Evolutionary conservation across 495 filamentous ascomycete genomes (phyloP).

Genomic region (Geoglossum glabrum): DNA sequence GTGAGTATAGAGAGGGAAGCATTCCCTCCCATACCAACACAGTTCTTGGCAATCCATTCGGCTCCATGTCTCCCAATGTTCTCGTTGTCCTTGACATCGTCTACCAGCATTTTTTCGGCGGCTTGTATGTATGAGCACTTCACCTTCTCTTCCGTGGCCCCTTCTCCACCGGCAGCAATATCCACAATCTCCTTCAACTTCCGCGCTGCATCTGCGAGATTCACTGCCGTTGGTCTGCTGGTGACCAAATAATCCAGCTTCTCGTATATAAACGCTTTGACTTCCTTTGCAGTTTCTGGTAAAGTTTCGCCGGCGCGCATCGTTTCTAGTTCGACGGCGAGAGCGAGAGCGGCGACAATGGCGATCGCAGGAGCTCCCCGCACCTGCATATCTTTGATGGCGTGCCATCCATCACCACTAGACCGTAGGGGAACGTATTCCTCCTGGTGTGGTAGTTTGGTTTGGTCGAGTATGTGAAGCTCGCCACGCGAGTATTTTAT

Average conservation of each 20-base stretch:
- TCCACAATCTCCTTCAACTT: conserved; percentile 46
- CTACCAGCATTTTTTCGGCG: conserved; percentile 71
- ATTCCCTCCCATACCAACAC: conserved; percentile 9
- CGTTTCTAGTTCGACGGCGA: conserved; percentile 49
- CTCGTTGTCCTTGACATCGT: conserved; percentile 71
- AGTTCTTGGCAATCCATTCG: conserved; percentile 48
- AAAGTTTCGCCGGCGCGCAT: conserved; percentile 8
- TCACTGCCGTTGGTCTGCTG: conserved; percentile 84
- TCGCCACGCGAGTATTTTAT: conserved; percentile 66
- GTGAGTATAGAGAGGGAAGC: conserved; percentile 70
- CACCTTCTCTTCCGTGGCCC: conserved; percentile 19
- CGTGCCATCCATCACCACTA: conserved; percentile 69
- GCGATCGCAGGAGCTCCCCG: conserved; percentile 91
- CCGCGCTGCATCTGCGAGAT: conserved; percentile 70
- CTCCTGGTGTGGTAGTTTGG: conserved; percentile 70
- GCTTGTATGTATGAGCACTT: conserved; percentile 42
- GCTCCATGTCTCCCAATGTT: conserved; percentile 68
- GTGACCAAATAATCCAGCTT: conserved; percentile 67
- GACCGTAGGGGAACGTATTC: conserved; percentile 55
- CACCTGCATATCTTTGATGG: conserved; percentile 86
- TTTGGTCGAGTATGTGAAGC: conserved; percentile 74
- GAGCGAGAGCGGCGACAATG: conserved; percentile 77
- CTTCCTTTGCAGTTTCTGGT: conserved; percentile 31
- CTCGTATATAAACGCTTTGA: conserved; percentile 41
- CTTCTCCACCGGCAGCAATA: conserved; percentile 18